Evolutionary conservation across 2,329 filamentous ascomycete genomes (phyloP).

Genomic region (Cercospora sp.): DNA sequence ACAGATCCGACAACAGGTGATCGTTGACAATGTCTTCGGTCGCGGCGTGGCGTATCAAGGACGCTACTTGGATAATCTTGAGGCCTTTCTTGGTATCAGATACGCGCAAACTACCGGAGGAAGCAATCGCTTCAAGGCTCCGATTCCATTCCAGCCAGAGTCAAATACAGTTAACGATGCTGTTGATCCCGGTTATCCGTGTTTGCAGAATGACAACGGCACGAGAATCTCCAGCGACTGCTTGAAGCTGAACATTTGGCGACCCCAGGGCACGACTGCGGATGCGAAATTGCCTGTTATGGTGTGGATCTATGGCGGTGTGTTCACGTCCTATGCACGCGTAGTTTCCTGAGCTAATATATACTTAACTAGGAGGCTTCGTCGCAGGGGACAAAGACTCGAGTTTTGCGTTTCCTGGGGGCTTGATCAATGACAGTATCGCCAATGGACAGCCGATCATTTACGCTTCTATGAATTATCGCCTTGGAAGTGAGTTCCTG

Average conservation of each 20-base stretch:
- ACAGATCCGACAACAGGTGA: background rate
- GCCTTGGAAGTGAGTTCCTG: background rate
- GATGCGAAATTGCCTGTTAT: background rate
- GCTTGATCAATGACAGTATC: background rate
- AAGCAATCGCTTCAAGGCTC: background rate
- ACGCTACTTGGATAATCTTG: background rate
- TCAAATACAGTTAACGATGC: background rate
- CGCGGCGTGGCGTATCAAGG: background rate
- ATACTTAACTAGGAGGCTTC: background rate
- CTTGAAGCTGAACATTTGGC: background rate
- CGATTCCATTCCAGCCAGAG: background rate
- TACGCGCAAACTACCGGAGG: background rate
- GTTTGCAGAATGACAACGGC: background rate
- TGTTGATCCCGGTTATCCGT: background rate
- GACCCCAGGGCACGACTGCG: background rate
- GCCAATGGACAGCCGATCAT: background rate
- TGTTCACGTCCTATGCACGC: background rate
- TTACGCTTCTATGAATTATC: background rate
- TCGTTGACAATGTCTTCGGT: background rate
- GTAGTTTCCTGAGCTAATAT: background rate
- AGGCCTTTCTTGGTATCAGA: background rate
- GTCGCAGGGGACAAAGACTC: background rate
- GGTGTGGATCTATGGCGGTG: background rate
- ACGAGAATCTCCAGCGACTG: background rate
- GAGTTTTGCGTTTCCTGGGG: background rate